Conservation (phyloP, 805 yeast species). For the Myxozyma lipomycoides region DNA sequence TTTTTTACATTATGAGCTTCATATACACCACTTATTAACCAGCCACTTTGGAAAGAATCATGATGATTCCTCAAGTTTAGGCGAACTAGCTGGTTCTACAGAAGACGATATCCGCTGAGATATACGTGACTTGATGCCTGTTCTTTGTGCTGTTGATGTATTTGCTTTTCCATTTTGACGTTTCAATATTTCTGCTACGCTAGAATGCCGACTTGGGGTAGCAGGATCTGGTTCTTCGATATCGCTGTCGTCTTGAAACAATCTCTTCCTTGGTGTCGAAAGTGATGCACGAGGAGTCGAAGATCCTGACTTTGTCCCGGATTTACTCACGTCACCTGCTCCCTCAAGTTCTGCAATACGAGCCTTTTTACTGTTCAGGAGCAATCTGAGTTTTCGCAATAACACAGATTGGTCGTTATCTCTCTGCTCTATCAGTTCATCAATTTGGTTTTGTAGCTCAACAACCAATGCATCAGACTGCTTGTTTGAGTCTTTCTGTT, state of each 20-base stretch:
- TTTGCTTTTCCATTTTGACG: not conserved
- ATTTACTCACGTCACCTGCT: not conserved
- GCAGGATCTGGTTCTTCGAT: not conserved
- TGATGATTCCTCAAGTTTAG: too few relatives aligned
- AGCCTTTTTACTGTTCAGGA: not conserved
- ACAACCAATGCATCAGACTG: not conserved
- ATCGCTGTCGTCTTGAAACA: not conserved
- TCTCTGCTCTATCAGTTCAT: not conserved
- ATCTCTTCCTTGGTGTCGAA: not conserved
- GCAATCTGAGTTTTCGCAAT: not conserved
- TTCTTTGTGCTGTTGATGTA: not conserved
- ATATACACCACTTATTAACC: too few relatives aligned
- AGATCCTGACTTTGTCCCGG: not conserved
- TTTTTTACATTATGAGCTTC: too few relatives aligned
- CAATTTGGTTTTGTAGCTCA: not conserved
- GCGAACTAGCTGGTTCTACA: not conserved
- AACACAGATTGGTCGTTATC: not conserved
- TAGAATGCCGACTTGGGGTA: not conserved
- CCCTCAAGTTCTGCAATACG: not conserved
- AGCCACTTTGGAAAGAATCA: too few relatives aligned
- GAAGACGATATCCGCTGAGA: not conserved
- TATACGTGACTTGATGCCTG: not conserved
- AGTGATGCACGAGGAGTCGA: not conserved
- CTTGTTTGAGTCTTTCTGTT: not conserved
- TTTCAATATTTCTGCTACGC: not conserved